Percentiles rank a stretch among this genome's conserved stretches.
phyloP scores from a whole-genome alignment of 352 stramenopile genomes.

The Globisporangium spinosum region DNA sequence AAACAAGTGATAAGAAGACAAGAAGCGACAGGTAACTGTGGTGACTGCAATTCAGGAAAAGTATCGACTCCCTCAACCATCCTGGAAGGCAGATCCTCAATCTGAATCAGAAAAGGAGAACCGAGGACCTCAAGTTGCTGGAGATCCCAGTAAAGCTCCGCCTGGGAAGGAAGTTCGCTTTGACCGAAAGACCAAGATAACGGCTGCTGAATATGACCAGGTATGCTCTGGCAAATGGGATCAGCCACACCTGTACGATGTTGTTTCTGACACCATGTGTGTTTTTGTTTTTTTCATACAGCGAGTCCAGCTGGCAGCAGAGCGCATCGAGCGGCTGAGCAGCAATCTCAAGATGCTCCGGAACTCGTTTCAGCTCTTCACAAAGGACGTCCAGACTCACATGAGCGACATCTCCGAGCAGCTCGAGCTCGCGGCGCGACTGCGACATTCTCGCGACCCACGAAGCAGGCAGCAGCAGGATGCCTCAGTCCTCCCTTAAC shows the following conservation, averaged over 20 bases:
- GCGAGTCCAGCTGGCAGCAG: conserved; percentile 27
- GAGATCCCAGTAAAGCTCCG: background rate
- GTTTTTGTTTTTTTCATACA: conserved; percentile 9
- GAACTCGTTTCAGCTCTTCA: conserved; percentile 58
- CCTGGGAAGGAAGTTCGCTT: background rate
- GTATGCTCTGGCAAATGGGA: conserved; percentile 6
- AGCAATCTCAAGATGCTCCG: conserved; percentile 42
- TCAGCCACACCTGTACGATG: background rate
- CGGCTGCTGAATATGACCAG: conserved; percentile 30
- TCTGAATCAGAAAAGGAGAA: background rate
- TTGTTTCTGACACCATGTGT: background rate
- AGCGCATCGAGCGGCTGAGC: conserved; percentile 37
- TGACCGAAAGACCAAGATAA: conserved; percentile 25
- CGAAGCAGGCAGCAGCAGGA: background rate
- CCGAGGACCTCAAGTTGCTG: background rate
- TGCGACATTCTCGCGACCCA: background rate
- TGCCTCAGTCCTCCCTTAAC: background rate
- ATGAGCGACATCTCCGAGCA: conserved; percentile 47
- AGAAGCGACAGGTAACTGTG: background rate
- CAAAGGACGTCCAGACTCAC: conserved; percentile 42
- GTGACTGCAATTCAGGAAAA: conserved; percentile 41
- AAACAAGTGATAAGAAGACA: background rate
- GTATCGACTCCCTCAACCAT: conserved; percentile 39
- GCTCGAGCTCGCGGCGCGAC: conserved; percentile 28
- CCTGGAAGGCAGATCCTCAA: conserved; percentile 16